Percentiles rank a stretch among this genome's conserved stretches.
phyloP scores from a whole-genome alignment of 331 rosid genomes.

The Malus hybrid region DNA sequence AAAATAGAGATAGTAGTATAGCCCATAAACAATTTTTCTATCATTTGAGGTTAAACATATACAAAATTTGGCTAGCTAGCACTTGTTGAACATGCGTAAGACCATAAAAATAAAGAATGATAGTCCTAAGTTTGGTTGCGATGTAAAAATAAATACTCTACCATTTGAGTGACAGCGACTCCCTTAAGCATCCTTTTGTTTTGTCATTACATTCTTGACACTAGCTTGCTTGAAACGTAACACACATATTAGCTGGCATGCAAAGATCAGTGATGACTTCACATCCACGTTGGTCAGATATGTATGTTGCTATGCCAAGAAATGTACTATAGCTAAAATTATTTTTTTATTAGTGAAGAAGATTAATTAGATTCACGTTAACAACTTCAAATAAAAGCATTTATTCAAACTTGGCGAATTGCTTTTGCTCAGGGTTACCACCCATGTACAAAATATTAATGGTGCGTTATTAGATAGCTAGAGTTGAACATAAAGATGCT shows the following conservation, averaged over 20 bases:
- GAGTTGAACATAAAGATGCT: background rate
- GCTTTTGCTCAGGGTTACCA: background rate
- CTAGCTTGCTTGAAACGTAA: background rate
- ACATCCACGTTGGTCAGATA: slow-evolving; percentile 14
- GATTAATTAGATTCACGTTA: background rate
- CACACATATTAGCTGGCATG: background rate
- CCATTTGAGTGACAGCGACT: background rate
- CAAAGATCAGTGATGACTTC: slow-evolving; percentile 5
- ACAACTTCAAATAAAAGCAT: slow-evolving; percentile 1
- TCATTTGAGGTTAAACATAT: too few species aligned
- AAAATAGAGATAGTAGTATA: too few species aligned
- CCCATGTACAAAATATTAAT: background rate
- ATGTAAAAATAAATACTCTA: background rate
- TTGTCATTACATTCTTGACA: background rate
- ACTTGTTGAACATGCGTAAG: background rate
- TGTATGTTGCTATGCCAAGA: background rate
- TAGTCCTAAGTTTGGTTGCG: too few species aligned
- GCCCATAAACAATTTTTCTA: too few species aligned
- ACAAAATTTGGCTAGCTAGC: too few species aligned
- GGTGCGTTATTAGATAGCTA: background rate
- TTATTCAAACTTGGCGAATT: background rate
- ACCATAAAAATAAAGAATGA: too few species aligned
- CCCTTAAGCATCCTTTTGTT: background rate
- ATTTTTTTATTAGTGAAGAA: background rate
- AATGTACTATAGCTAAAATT: background rate